These are phyloP conservation scores for Chimonanthus praecox DNA, from an alignment of 164 flowering plant species.

Conservation along the genomic window DNA sequence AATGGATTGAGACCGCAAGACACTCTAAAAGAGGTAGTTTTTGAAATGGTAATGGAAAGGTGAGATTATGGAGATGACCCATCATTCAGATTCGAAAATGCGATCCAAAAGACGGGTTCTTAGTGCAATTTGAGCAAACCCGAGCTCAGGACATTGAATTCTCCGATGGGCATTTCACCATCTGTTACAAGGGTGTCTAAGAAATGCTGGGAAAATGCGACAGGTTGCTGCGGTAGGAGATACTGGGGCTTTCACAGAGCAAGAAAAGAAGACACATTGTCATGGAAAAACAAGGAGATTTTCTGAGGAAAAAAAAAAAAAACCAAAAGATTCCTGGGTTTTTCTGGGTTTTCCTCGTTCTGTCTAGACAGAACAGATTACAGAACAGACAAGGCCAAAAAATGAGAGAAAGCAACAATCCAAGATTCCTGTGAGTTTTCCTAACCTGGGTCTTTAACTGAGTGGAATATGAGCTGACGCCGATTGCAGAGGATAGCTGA, in stretches of 20 bases:
- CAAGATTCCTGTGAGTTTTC: slow-evolving; percentile 1
- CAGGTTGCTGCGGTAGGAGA: slow-evolving; percentile 24
- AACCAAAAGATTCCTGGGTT: background rate
- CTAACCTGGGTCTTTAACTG: slow-evolving; percentile 31
- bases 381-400: background rate
- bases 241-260: slow-evolving; percentile 18
- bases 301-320: slow-evolving; percentile 6
- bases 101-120: background rate
- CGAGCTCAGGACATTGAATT: slow-evolving; percentile 15
- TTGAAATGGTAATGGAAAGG: slow-evolving; percentile 14
- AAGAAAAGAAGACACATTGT: slow-evolving; percentile 52
- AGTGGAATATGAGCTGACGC: too few species aligned
- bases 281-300: slow-evolving; percentile 48
- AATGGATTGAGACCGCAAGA: slow-evolving; percentile 55
- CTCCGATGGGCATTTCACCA: slow-evolving; percentile 58
- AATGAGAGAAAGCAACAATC: background rate
- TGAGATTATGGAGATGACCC: background rate
- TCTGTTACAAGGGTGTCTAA: slow-evolving; percentile 15
- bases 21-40: slow-evolving; percentile 61
- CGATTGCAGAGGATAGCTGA: background rate
- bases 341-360: background rate
- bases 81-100: background rate
- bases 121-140: background rate
- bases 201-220: slow-evolving; percentile 12
- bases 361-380: slow-evolving; percentile 1